Base-by-base conservation (phyloP, 805 yeast genomes). In the Cyberlindnera euphorbiiphila region DNA sequence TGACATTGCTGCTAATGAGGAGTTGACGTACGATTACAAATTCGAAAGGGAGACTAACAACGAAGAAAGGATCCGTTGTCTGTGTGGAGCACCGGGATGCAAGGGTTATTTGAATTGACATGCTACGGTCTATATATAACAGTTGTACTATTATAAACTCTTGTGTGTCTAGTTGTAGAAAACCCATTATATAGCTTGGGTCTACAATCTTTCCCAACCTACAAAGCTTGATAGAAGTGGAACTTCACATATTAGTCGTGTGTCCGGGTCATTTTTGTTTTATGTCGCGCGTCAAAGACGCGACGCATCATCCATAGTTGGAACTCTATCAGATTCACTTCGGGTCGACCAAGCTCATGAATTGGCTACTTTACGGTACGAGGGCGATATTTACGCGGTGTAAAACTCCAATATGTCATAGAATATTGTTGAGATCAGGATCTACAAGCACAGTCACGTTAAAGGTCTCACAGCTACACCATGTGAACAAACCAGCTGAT, bases 61-160 rank as follows among this genome's bases (percentile, higher is more conserved):
- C 43, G 88, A 77, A 29, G 96, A 87, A 55, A 68, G 96, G 46
- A 81, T 89, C 43, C 78, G 86, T 10, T 93, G 99, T 66, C 69
- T 87, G 11, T 93, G 99, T 70, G 99, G 99, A 4, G 89, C 97
- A 1, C 79, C 88, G 0, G 88, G 85, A 0, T 93, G 99, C 64
- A 88, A 88, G 60, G 98, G 97, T 0, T 91, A 76, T 56, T 69
- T 91, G 51, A 91, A 91, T 57, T 89, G 55, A 45, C 19, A 6
- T 9, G 18, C 10, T 34, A n/a, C 18, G 9, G 14, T 9, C 13
- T 22, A 22, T n/a, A n/a, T n/a, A n/a, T n/a, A n/a, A n/a, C n/a
- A n/a, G n/a, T n/a, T n/a, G n/a, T n/a, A n/a, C n/a, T n/a, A n/a
- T n/a, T n/a, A n/a, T n/a, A n/a, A n/a, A n/a, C n/a, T n/a, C n/a